Conservation (phyloP, 192 early-diverging fungal species). For the Podila verticillata region DNA sequence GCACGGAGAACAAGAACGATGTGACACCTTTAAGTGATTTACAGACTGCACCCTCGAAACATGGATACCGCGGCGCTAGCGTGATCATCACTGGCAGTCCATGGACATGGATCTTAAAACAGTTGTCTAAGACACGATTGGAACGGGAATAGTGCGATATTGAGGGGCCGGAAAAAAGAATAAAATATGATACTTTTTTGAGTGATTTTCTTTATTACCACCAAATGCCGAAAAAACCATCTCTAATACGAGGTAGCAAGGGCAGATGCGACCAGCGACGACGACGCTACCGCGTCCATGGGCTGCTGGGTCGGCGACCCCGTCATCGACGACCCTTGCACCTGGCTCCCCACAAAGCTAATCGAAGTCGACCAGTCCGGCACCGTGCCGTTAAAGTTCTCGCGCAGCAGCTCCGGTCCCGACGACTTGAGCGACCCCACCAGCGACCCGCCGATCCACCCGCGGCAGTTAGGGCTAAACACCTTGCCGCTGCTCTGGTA, state of each 20-base stretch:
- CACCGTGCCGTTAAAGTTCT: conserved; percentile 71
- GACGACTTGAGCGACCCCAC: conserved; percentile 79
- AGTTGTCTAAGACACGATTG: no score
- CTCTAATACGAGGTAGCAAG: conserved; percentile 31
- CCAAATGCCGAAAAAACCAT: no score
- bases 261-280: conserved; percentile 26
- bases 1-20: no score
- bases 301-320: neutral
- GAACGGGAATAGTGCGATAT: no score
- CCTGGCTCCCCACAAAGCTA: neutral
- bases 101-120: no score
- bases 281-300: neutral
- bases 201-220: neutral
- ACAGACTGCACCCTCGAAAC: no score
- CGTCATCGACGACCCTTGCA: neutral
- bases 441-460: conserved; percentile 88
- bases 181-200: no score
- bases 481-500: conserved; percentile 62
- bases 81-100: no score
- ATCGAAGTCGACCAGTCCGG: conserved; percentile 70
- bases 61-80: no score
- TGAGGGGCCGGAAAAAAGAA: no score
- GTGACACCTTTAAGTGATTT: no score
- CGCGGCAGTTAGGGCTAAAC: conserved; percentile 73
- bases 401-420: conserved; percentile 70